A percentile compares a stretch with the other conserved stretches of the same genome.
Evolutionary conservation across 768 basidiomycete species (phyloP).

Genomic region (Lactifluus pinguis): DNA sequence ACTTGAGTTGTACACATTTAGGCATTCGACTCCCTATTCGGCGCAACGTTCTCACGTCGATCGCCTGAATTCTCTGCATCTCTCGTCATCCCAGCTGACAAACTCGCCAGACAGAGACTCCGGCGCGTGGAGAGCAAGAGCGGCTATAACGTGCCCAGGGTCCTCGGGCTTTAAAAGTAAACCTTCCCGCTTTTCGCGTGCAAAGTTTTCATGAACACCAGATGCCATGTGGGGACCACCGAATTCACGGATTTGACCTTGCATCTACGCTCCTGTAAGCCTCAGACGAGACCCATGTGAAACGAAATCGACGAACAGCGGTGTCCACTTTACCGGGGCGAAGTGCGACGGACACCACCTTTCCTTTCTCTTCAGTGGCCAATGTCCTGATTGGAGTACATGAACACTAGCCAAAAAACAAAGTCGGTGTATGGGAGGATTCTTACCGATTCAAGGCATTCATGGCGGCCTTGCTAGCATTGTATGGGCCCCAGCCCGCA

Average conservation of each 20-base stretch:
- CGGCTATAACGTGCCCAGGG: constrained; percentile 71
- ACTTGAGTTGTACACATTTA: constrained; percentile 9
- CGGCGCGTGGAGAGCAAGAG: constrained; percentile 57
- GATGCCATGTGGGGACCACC: constrained; percentile 46
- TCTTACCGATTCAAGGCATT: constrained; percentile 53
- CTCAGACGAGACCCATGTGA: not conserved
- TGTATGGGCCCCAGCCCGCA: constrained; percentile 75
- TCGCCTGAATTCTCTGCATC: constrained; percentile 47
- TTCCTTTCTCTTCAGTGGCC: constrained; percentile 67
- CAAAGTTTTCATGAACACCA: constrained; percentile 48
- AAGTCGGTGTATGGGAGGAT: not conserved
- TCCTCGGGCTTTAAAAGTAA: constrained; percentile 67
- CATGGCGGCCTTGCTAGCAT: constrained; percentile 80
- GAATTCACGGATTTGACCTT: constrained; percentile 42
- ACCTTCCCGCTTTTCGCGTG: constrained; percentile 50
- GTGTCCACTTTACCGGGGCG: constrained; percentile 89
- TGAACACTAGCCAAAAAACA: not conserved
- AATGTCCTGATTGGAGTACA: constrained; percentile 48
- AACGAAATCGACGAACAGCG: constrained; percentile 36
- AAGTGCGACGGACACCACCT: constrained; percentile 62
- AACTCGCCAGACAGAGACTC: constrained; percentile 64
- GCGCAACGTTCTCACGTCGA: constrained; percentile 5
- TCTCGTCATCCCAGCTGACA: constrained; percentile 69
- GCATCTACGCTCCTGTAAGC: constrained; percentile 48
- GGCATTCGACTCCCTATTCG: constrained; percentile 9